Evolutionary conservation across 495 filamentous ascomycete genomes (phyloP), one percentile per base, ranked within the genome.

Genomic region (Astrothelium macrocarpum): DNA sequence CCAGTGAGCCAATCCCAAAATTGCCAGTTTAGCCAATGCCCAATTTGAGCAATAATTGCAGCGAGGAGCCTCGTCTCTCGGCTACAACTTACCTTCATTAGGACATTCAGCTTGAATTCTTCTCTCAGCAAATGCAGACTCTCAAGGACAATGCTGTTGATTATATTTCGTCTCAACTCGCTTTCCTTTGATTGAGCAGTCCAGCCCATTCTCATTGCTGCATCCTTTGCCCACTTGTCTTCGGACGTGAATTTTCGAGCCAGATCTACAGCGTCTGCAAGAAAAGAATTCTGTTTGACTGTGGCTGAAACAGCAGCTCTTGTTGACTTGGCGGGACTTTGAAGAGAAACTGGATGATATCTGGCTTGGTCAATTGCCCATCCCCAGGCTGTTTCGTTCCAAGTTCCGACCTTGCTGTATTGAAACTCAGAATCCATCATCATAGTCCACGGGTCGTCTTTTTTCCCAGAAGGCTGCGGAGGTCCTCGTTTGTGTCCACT

Each of bases 81-180:
- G 9, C 49, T 20, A 5, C 16, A 9, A 0, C 29, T 26, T 11
- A 2, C 49, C 20, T 29, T 56, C 26, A 83, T 78, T 23, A 85
- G 80, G 31, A 84, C 83, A 58, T 89, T 85, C 4, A 98, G 83
- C 71, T 95, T 97, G 66, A 88, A 83, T 68, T 98, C 94, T 71
- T 98, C 93, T 1, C 87, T 79, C 2, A 95, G 72, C 7, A 97
- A 80, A 73, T 97, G 95, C 26, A 98, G 80, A 16, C 84, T 85
- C 59, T 94, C 78, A 11, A 97, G 77, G 1, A 93, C 66, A 39
- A 85, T 77, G 60, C 82, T 32, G 73, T 76, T 25, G 78, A 75
- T n/a, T 76, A 71, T 7, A 73, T 72, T 11, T 81, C 78, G 53
- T 60, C 23, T 43, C n/a, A 5, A 25, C n/a, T 60, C 5, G 29